Evolutionary conservation across 345 rosid genomes (phyloP).

Genomic region (Pistacia vera): DNA sequence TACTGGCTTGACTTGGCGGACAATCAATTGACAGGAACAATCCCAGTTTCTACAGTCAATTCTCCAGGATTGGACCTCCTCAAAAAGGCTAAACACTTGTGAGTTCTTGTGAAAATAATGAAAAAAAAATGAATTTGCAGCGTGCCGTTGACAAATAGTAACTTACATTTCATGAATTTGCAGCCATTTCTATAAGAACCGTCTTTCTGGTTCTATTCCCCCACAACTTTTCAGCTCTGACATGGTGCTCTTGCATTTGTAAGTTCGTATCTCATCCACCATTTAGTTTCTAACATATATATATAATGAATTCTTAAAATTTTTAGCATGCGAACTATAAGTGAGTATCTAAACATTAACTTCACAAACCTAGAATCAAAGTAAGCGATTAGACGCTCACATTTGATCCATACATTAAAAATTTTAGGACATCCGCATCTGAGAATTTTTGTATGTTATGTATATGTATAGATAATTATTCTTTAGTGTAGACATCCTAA

Average conservation of each 20-base stretch:
- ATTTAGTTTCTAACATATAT: not conserved
- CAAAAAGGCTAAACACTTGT: constrained; percentile 85
- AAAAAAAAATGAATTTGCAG: not conserved
- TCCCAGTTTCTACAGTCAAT: constrained; percentile 62
- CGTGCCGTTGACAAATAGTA: not conserved
- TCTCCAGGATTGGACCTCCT: constrained; percentile 81
- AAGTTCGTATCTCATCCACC: constrained; percentile 32
- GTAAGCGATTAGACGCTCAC: too few relatives aligned
- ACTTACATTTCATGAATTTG: constrained; percentile 24
- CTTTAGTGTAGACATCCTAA: too few relatives aligned
- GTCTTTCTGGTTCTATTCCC: constrained; percentile 82
- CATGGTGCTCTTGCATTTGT: constrained; percentile 87
- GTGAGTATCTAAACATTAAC: too few relatives aligned
- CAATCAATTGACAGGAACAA: constrained; percentile 75
- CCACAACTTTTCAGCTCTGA: constrained; percentile 61
- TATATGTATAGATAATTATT: too few relatives aligned
- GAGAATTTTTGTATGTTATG: too few relatives aligned
- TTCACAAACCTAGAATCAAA: too few relatives aligned
- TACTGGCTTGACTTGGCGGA: constrained; percentile 91
- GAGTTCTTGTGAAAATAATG: constrained; percentile 27
- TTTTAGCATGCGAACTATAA: too few relatives aligned
- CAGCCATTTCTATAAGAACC: constrained; percentile 93
- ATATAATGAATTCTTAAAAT: too few relatives aligned
- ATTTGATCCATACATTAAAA: too few relatives aligned
- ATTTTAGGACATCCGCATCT: too few relatives aligned